A percentile compares a stretch with the other conserved stretches of the same genome.
Evolutionary conservation across 2,329 filamentous ascomycete species (phyloP).

Genomic region (Colletotrichum sp.): DNA sequence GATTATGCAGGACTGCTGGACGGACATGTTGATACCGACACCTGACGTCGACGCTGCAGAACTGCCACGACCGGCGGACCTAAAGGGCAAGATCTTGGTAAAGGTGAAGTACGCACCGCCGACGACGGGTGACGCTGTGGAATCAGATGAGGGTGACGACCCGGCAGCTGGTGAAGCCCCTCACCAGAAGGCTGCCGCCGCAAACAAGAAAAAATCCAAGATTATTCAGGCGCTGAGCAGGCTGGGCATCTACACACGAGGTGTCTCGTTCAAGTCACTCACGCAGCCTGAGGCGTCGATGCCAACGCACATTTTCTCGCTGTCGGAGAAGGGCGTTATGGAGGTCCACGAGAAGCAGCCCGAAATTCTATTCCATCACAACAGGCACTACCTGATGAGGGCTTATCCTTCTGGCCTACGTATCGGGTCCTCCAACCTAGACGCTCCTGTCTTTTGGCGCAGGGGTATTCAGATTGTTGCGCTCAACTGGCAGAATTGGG

Average conservation of each 20-base stretch:
- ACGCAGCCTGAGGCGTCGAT: slow-evolving; percentile 72
- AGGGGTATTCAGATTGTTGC: slow-evolving; percentile 90
- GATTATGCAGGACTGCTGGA: slow-evolving; percentile 88
- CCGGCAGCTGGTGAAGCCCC: slow-evolving; percentile 42
- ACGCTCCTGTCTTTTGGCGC: slow-evolving; percentile 85
- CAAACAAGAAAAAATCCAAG: slow-evolving; percentile 54
- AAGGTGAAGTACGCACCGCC: slow-evolving; percentile 76
- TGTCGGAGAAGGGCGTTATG: slow-evolving; percentile 69
- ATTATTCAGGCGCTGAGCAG: slow-evolving; percentile 77
- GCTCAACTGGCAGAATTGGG: slow-evolving; percentile 91
- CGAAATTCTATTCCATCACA: slow-evolving; percentile 75
- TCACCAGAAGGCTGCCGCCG: slow-evolving; percentile 26
- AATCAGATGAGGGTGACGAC: slow-evolving; percentile 38
- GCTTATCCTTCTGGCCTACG: slow-evolving; percentile 86
- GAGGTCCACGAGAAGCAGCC: slow-evolving; percentile 58
- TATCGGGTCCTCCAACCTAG: slow-evolving; percentile 84
- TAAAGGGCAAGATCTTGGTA: slow-evolving; percentile 81
- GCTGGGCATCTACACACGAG: slow-evolving; percentile 83
- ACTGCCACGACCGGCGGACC: slow-evolving; percentile 71
- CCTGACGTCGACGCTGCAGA: slow-evolving; percentile 48
- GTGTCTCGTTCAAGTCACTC: slow-evolving; percentile 82
- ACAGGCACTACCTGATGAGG: slow-evolving; percentile 82
- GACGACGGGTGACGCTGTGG: slow-evolving; percentile 35
- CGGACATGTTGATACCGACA: slow-evolving; percentile 69
- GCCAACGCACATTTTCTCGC: slow-evolving; percentile 73